Conservation (phyloP, 192 early-diverging fungal genomes). For the Umbelopsis vinacea region DNA sequence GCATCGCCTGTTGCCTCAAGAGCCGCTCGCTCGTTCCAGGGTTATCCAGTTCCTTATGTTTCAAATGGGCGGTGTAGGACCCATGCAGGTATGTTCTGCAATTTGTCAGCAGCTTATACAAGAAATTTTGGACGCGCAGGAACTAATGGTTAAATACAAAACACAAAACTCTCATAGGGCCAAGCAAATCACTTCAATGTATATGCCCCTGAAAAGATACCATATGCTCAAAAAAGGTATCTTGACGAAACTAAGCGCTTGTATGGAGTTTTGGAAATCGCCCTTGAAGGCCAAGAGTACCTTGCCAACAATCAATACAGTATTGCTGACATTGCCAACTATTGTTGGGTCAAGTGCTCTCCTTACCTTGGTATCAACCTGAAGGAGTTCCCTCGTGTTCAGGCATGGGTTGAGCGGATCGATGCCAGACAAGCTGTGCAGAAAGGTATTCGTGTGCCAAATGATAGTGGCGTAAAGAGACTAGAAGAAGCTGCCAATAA, state of each 20-base stretch:
- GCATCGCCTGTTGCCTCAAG: constrained; percentile 46
- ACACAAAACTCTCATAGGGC: constrained; percentile 22
- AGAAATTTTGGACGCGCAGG: neutral
- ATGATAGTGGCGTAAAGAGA: neutral
- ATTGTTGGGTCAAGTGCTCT: constrained; percentile 40
- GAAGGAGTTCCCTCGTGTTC: constrained; percentile 45
- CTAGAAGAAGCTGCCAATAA: neutral
- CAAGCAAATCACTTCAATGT: constrained; percentile 56
- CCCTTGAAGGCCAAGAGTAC: constrained; percentile 36
- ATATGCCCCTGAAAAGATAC: constrained; percentile 55
- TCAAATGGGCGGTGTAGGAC: constrained; percentile 49
- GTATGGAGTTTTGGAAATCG: constrained; percentile 44
- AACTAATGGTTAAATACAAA: neutral
- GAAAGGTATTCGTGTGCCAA: constrained; percentile 24
- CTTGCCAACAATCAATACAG: constrained; percentile 44
- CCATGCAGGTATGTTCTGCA: constrained; percentile 39
- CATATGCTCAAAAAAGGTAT: constrained; percentile 59
- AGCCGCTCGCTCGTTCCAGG: constrained; percentile 44
- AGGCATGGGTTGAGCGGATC: constrained; percentile 51
- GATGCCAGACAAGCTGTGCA: constrained; percentile 40
- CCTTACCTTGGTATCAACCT: constrained; percentile 33
- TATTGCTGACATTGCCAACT: constrained; percentile 59
- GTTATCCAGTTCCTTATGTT: constrained; percentile 63
- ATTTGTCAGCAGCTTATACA: neutral
- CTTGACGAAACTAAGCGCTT: constrained; percentile 54